phyloP scores from a whole-genome alignment of 805 yeast species.

The Lipomyces spencermartinsiae region DNA sequence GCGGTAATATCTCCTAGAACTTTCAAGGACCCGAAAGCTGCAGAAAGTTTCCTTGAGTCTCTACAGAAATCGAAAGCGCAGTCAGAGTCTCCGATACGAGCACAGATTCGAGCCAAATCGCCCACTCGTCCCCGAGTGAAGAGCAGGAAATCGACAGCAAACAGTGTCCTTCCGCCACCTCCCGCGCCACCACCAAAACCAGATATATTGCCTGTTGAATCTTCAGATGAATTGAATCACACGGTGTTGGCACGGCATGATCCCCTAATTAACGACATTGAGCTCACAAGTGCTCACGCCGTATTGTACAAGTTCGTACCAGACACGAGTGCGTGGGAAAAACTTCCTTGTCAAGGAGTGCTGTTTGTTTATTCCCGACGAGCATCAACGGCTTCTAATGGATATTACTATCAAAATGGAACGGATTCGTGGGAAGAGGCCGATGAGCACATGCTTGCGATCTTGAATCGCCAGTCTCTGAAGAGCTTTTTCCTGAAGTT shows the following conservation, averaged over 20 bases:
- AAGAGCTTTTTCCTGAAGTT: slow-evolving; percentile 28
- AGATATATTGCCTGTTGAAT: neutral
- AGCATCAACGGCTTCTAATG: neutral
- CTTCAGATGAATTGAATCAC: slow-evolving; percentile 40
- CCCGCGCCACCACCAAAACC: slow-evolving; percentile 6
- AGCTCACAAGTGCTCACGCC: slow-evolving; percentile 50
- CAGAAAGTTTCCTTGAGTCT: slow-evolving; percentile 25
- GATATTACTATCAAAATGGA: slow-evolving; percentile 3
- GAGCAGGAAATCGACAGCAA: neutral
- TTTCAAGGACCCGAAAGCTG: slow-evolving; percentile 1
- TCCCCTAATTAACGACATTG: slow-evolving; percentile 46
- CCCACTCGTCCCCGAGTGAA: neutral
- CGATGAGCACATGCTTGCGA: slow-evolving; percentile 28
- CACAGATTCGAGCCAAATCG: slow-evolving; percentile 2
- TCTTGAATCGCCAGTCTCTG: slow-evolving; percentile 34
- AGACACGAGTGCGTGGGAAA: slow-evolving; percentile 48
- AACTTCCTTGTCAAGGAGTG: slow-evolving; percentile 49
- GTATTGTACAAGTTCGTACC: slow-evolving; percentile 49
- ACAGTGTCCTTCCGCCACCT: slow-evolving; percentile 3
- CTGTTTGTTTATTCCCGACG: slow-evolving; percentile 49
- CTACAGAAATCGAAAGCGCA: slow-evolving; percentile 22
- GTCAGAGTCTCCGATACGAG: neutral
- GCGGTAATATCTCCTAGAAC: neutral
- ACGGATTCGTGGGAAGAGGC: slow-evolving; percentile 23
- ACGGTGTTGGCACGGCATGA: slow-evolving; percentile 48